Conservation (phyloP, 2,329 filamentous ascomycete species). For the Leptoxyphium fumago region DNA sequence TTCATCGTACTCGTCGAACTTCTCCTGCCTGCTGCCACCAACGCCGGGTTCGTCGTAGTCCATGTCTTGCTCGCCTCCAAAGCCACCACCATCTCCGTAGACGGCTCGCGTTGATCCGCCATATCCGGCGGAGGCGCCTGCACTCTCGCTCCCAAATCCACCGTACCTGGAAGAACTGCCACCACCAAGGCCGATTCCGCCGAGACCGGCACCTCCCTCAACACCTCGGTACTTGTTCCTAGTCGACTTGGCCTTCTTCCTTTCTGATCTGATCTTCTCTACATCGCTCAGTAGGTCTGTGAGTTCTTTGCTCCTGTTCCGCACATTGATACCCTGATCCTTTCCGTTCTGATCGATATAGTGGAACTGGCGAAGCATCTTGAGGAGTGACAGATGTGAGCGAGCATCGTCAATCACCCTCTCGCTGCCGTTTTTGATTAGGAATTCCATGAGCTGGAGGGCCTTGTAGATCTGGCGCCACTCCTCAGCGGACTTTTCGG, state of each 20-base stretch:
- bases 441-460: conserved; percentile 86
- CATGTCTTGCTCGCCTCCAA: conserved; percentile 58
- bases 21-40: conserved; percentile 40
- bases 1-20: conserved; percentile 95
- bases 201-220: conserved; percentile 58
- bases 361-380: conserved; percentile 98
- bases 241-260: conserved; percentile 80
- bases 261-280: conserved; percentile 58
- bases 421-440: conserved; percentile 96
- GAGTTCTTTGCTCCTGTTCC: conserved; percentile 90
- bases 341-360: conserved; percentile 94
- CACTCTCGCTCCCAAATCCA: conserved; percentile 73
- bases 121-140: conserved; percentile 31
- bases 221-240: conserved; percentile 93
- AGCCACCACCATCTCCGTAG: conserved; percentile 91
- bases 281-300: conserved; percentile 88
- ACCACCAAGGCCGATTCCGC: conserved; percentile 38
- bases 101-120: conserved; percentile 60
- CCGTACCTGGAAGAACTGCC: conserved; percentile 50
- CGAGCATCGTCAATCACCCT: conserved; percentile 93
- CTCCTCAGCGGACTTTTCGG: conserved; percentile 93
- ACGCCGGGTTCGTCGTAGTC: conserved; percentile 49
- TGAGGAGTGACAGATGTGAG: conserved; percentile 84
- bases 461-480: conserved; percentile 98
- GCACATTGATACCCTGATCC: conserved; percentile 94